Percentiles rank a stretch among this genome's conserved stretches.
These are phyloP conservation scores for Ophioceras dolichostomum DNA, from an alignment of 2,329 filamentous ascomycete genomes.

Conservation along the genomic window DNA sequence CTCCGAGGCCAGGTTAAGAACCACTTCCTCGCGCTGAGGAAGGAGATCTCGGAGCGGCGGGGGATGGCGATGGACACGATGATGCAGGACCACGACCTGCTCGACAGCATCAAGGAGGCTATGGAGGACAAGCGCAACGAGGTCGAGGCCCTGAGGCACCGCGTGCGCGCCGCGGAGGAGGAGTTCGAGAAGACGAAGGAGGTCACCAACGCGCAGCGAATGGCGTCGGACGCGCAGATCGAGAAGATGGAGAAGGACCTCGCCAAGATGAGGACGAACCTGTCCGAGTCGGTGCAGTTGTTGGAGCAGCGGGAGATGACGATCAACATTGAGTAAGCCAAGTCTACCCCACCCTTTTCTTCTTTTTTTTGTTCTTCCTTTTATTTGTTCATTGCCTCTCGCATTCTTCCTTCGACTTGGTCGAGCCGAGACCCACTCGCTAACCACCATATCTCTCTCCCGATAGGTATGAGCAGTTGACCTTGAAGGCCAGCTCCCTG, in stretches of 20 bases:
- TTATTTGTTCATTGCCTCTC: not conserved
- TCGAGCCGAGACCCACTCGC: no score
- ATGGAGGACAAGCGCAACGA: constrained; percentile 93
- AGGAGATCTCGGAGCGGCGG: constrained; percentile 84
- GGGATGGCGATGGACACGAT: constrained; percentile 75
- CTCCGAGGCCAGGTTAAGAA: constrained; percentile 72
- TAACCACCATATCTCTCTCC: not conserved
- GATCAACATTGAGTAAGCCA: constrained; percentile 77
- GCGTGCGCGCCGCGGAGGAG: constrained; percentile 76
- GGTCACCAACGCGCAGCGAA: constrained; percentile 72
- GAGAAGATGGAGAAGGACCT: constrained; percentile 98
- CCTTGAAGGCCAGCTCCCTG: constrained; percentile 68
- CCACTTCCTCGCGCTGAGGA: constrained; percentile 65
- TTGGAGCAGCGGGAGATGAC: constrained; percentile 96
- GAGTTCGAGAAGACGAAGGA: constrained; percentile 93
- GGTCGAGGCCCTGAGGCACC: constrained; percentile 82
- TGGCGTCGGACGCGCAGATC: constrained; percentile 83
- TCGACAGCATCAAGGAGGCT: constrained; percentile 91
- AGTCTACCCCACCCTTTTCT: not conserved
- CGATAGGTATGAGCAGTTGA: constrained; percentile 75
- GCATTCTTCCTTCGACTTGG: not conserved
- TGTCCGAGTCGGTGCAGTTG: constrained; percentile 77
- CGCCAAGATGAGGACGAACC: constrained; percentile 75
- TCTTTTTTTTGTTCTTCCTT: not conserved
- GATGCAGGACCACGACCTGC: constrained; percentile 86